Conservation (phyloP, 495 filamentous ascomycete species). For the Penicillium atrosanguineum region DNA sequence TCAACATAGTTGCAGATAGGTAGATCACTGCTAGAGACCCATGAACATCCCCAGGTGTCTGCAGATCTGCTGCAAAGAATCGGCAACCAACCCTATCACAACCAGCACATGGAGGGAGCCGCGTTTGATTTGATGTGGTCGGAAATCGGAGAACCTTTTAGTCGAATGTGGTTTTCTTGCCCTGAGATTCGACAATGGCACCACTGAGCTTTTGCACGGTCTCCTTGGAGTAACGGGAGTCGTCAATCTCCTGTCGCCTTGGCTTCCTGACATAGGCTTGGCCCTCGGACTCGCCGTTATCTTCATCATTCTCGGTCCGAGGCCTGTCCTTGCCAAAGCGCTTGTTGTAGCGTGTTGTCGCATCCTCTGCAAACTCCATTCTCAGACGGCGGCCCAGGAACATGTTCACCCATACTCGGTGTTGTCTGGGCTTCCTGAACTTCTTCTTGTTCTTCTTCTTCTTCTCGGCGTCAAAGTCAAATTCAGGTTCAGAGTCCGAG, state of each 20-base stretch:
- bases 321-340: conserved; percentile 61
- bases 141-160: conserved; percentile 24
- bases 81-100: conserved; percentile 1
- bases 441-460: conserved; percentile 34
- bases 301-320: conserved; percentile 24
- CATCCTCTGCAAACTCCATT: conserved; percentile 92
- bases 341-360: conserved; percentile 83
- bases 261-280: conserved; percentile 25
- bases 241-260: conserved; percentile 29
- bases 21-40: conserved; percentile 13
- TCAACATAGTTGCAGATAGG: conserved; percentile 16
- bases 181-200: conserved; percentile 73
- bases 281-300: conserved; percentile 21
- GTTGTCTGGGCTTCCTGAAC: conserved; percentile 55
- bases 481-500: conserved; percentile 24
- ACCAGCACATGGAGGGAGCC: background rate
- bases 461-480: conserved; percentile 18
- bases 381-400: conserved; percentile 74
- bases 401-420: conserved; percentile 80
- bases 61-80: conserved; percentile 10
- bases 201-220: conserved; percentile 63
- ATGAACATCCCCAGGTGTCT: conserved; percentile 9
- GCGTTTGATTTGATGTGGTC: background rate
- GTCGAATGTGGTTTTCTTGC: conserved; percentile 83
- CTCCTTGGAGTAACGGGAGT: conserved; percentile 38